Conservation (phyloP, 2,329 filamentous ascomycete species). For the Aspergillus pseudoterreus region DNA sequence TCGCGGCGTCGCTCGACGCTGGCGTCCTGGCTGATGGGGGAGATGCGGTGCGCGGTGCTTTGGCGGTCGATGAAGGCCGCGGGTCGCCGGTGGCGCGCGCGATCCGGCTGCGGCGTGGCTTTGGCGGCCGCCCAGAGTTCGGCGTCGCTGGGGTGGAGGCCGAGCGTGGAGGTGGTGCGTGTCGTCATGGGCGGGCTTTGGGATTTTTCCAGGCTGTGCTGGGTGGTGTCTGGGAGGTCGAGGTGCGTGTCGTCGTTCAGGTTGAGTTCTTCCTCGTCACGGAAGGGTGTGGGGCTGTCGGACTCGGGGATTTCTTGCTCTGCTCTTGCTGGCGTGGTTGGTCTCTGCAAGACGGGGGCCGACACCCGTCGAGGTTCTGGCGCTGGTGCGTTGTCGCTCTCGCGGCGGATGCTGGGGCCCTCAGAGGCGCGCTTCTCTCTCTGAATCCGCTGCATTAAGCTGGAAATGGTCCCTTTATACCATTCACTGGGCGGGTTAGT, state of each 20-base stretch:
- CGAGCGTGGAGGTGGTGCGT: background rate
- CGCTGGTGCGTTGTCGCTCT: too few species aligned
- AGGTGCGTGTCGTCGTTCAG: background rate
- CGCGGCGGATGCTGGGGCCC: too few species aligned
- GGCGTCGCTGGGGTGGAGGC: background rate
- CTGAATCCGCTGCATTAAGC: conserved; percentile 9
- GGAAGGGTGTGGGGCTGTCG: background rate
- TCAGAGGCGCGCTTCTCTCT: background rate
- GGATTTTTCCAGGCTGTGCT: background rate
- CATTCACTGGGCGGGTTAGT: conserved; percentile 11
- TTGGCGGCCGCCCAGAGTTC: background rate
- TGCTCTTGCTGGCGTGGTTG: background rate
- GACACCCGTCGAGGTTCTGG: too few species aligned
- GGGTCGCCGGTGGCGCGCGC: conserved; percentile 1
- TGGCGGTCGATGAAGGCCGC: conserved; percentile 36
- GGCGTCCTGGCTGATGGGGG: conserved; percentile 31
- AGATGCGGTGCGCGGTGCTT: conserved; percentile 28
- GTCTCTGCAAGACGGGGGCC: background rate
- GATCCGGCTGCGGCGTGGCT: background rate
- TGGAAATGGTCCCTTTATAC: conserved; percentile 9
- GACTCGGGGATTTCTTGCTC: background rate
- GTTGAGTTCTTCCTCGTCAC: background rate
- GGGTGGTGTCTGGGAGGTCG: too few species aligned
- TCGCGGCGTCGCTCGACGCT: conserved; percentile 14
- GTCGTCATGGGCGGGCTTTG: background rate